phyloP scores from a whole-genome alignment of 164 flowering plant species.

The Magnolia kwangsiensis region DNA sequence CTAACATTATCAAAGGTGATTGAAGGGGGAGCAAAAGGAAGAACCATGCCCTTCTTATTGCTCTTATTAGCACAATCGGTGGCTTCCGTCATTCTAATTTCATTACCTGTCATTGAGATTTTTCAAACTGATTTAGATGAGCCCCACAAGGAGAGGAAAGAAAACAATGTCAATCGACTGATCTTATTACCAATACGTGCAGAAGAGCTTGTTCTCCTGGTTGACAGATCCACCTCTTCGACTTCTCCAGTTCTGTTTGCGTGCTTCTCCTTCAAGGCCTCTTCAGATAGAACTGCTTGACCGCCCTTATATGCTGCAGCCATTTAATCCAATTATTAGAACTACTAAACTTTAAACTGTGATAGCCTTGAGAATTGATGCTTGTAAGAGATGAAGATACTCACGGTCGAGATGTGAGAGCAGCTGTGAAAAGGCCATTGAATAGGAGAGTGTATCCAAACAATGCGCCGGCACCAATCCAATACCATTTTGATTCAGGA shows the following conservation, averaged over 20 bases:
- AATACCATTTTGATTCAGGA: slow-evolving; percentile 35
- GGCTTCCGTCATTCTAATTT: slow-evolving; percentile 12
- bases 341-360: background rate
- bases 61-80: slow-evolving; percentile 12
- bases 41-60: slow-evolving; percentile 43
- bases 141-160: background rate
- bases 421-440: slow-evolving; percentile 21
- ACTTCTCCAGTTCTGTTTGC: slow-evolving; percentile 16
- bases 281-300: slow-evolving; percentile 10
- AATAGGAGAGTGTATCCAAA: slow-evolving; percentile 29
- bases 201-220: slow-evolving; percentile 11
- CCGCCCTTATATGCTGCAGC: background rate
- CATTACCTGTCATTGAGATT: background rate
- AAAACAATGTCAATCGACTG: background rate
- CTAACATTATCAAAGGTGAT: slow-evolving; percentile 42
- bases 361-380: background rate
- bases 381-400: slow-evolving; percentile 1
- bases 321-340: background rate
- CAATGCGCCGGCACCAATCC: slow-evolving; percentile 36
- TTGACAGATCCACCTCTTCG: slow-evolving; percentile 10
- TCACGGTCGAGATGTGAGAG: slow-evolving; percentile 36
- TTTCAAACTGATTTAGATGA: background rate
- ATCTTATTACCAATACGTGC: slow-evolving; percentile 7
- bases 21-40: slow-evolving; percentile 48
- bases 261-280: background rate